Evolutionary conservation across 768 basidiomycete species (phyloP).

Genomic region (Rhizopogon vesiculosus): DNA sequence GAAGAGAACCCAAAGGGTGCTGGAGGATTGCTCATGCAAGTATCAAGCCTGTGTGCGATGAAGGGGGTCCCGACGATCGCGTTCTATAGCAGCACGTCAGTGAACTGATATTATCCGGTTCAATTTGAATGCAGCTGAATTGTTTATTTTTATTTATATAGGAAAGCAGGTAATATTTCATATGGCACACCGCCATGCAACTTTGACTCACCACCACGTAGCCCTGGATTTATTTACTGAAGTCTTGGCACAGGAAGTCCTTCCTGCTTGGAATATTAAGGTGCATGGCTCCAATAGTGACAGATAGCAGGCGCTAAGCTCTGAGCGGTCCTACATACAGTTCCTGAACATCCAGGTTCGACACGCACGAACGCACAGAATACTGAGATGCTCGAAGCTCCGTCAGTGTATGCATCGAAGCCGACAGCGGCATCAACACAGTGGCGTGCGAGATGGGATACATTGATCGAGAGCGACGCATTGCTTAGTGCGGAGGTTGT

Average conservation of each 20-base stretch:
- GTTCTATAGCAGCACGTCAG: conserved; percentile 21
- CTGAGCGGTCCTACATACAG: not conserved
- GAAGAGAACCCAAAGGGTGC: conserved; percentile 20
- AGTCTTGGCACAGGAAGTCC: not conserved
- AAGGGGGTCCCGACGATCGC: conserved; percentile 1
- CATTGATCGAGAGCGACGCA: too few species aligned
- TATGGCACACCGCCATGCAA: not conserved
- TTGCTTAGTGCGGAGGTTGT: too few species aligned
- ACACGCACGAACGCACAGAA: too few species aligned
- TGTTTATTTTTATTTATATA: not conserved
- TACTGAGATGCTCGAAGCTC: not conserved
- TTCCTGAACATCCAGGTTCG: not conserved
- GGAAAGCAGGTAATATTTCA: not conserved
- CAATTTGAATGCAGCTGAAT: not conserved
- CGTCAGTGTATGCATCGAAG: not conserved
- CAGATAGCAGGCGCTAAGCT: not conserved
- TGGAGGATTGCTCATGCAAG: conserved; percentile 29
- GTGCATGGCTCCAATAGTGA: not conserved
- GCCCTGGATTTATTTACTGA: not conserved
- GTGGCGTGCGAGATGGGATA: too few species aligned
- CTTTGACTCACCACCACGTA: not conserved
- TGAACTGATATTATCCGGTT: not conserved
- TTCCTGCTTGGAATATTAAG: not conserved
- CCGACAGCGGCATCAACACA: not conserved
- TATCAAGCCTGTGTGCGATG: conserved; percentile 19